phyloP scores from a whole-genome alignment of 2,329 filamentous ascomycete species.

The Nigrospora sphaerica region DNA sequence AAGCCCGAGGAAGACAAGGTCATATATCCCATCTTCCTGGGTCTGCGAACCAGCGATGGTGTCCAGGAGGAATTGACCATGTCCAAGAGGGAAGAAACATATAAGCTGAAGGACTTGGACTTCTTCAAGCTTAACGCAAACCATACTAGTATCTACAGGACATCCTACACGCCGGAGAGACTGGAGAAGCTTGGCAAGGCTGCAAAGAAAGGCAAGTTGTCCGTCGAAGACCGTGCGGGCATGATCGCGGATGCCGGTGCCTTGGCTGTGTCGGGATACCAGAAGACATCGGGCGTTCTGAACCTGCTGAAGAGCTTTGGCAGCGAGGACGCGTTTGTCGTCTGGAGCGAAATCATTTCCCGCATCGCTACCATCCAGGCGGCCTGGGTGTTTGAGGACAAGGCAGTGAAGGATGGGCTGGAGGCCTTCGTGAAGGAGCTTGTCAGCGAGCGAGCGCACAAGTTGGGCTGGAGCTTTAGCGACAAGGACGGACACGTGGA shows the following conservation, averaged over 20 bases:
- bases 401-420: constrained; percentile 64
- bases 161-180: constrained; percentile 76
- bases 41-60: constrained; percentile 76
- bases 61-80: constrained; percentile 72
- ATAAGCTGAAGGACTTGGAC: constrained; percentile 71
- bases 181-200: constrained; percentile 82
- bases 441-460: constrained; percentile 71
- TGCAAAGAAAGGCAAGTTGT: constrained; percentile 71
- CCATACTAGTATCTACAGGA: constrained; percentile 87
- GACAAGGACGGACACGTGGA: constrained; percentile 81
- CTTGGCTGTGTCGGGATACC: constrained; percentile 81
- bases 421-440: constrained; percentile 78
- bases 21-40: constrained; percentile 84
- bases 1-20: constrained; percentile 88
- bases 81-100: constrained; percentile 62
- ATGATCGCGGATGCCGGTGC: constrained; percentile 93
- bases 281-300: constrained; percentile 84
- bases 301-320: constrained; percentile 82
- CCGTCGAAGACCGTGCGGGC: constrained; percentile 85
- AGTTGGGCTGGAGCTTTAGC: constrained; percentile 82
- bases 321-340: constrained; percentile 79
- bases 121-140: constrained; percentile 98
- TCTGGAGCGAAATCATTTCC: constrained; percentile 87
- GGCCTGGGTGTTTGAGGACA: constrained; percentile 84
- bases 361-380: constrained; percentile 72